These are phyloP conservation scores for Fusarium ramigenum DNA, from an alignment of 2,329 filamentous ascomycete genomes.

Conservation along the genomic window DNA sequence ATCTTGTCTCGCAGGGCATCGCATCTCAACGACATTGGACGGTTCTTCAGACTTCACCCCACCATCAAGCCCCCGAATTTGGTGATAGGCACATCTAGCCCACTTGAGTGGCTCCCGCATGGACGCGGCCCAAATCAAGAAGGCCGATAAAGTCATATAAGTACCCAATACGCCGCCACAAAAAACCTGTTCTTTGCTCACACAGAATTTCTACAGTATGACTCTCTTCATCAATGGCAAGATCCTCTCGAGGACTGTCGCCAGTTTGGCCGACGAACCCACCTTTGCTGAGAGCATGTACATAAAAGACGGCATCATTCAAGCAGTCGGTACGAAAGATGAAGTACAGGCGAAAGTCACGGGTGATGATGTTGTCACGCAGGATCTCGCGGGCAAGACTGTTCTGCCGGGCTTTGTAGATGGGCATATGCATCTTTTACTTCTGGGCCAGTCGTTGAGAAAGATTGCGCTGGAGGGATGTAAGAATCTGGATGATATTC, in stretches of 20 bases:
- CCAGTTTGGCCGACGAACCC: slow-evolving; percentile 38
- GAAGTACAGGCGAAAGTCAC: slow-evolving; percentile 40
- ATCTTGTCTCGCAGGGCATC: not conserved
- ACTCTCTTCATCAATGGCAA: slow-evolving; percentile 44
- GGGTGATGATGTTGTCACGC: slow-evolving; percentile 10
- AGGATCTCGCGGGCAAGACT: slow-evolving; percentile 47
- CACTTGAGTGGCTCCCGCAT: slow-evolving; percentile 25
- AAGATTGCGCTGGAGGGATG: slow-evolving; percentile 61
- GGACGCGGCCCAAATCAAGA: slow-evolving; percentile 2
- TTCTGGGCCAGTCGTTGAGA: slow-evolving; percentile 62
- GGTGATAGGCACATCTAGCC: slow-evolving; percentile 28
- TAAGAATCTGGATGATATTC: slow-evolving; percentile 60
- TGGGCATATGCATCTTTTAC: slow-evolving; percentile 65
- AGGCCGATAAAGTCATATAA: slow-evolving; percentile 16
- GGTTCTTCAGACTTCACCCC: not conserved
- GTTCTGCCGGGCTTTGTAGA: slow-evolving; percentile 67
- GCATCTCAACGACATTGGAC: not conserved
- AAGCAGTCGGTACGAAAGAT: slow-evolving; percentile 46
- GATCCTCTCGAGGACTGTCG: slow-evolving; percentile 40
- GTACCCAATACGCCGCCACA: not conserved
- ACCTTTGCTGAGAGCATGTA: slow-evolving; percentile 48
- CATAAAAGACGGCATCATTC: slow-evolving; percentile 47
- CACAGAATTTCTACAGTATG: not conserved
- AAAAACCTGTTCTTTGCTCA: not conserved
- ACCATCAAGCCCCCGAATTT: slow-evolving; percentile 3